Percentiles rank a stretch among this genome's conserved stretches.
These are phyloP conservation scores for Talinum fruticosum DNA, from an alignment of 148 eudicot species.

Conservation along the genomic window DNA sequence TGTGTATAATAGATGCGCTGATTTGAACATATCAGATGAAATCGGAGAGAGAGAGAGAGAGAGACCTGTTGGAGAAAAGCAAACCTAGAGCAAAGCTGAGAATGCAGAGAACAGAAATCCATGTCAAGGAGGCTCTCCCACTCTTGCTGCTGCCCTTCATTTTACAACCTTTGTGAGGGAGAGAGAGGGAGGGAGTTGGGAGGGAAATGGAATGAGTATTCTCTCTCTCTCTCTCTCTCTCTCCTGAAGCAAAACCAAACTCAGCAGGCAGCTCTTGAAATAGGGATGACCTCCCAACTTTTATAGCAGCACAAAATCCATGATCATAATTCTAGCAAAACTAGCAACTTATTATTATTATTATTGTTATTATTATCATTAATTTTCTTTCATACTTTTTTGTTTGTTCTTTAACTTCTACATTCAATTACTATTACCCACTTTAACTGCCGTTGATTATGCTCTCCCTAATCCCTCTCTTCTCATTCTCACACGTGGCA, in stretches of 20 bases:
- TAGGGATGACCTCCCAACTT: constrained; percentile 28
- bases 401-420: not conserved
- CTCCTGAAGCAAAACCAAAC: constrained; percentile 1
- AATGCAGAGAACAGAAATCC: constrained; percentile 30
- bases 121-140: constrained; percentile 23
- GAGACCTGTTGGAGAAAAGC: constrained; percentile 27
- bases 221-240: not conserved
- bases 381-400: not conserved
- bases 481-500: not conserved
- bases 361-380: not conserved
- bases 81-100: constrained; percentile 28
- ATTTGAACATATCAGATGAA: too few relatives aligned
- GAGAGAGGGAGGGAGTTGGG: not conserved
- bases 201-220: not conserved
- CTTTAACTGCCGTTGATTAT: constrained; percentile 24
- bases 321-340: constrained; percentile 11
- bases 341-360: constrained; percentile 8
- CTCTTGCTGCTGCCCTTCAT: constrained; percentile 26
- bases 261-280: constrained; percentile 9
- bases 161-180: not conserved
- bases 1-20: too few relatives aligned
- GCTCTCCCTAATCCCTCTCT: not conserved
- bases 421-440: constrained; percentile 13
- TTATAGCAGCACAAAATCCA: constrained; percentile 30
- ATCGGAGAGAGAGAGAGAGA: not conserved